phyloP scores from a whole-genome alignment of 2,329 filamentous ascomycete species.

The Calonectria naviculata region DNA sequence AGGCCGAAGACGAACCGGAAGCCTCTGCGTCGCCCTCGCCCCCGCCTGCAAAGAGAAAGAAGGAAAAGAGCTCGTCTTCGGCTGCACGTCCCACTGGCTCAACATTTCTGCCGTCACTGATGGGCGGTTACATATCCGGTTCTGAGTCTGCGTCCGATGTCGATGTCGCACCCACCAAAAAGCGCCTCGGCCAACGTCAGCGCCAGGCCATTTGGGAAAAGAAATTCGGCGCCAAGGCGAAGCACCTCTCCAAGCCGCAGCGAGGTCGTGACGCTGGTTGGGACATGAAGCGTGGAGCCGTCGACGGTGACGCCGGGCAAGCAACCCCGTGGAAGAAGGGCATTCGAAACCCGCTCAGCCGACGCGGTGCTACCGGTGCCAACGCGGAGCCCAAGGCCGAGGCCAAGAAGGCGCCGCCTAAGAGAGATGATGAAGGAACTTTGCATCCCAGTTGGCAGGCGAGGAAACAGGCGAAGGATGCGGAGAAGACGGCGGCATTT shows the following conservation, averaged over 20 bases:
- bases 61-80: slow-evolving; percentile 34
- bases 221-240: slow-evolving; percentile 79
- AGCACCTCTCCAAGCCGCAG: slow-evolving; percentile 62
- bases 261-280: slow-evolving; percentile 62
- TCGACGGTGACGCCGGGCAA: slow-evolving; percentile 52
- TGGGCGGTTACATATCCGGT: slow-evolving; percentile 83
- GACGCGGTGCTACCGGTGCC: slow-evolving; percentile 14
- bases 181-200: slow-evolving; percentile 84
- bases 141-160: slow-evolving; percentile 77
- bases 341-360: slow-evolving; percentile 50
- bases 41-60: slow-evolving; percentile 48
- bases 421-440: slow-evolving; percentile 61
- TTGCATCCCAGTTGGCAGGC: slow-evolving; percentile 76
- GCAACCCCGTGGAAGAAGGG: slow-evolving; percentile 66
- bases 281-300: slow-evolving; percentile 68
- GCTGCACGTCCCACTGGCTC: slow-evolving; percentile 51
- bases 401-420: slow-evolving; percentile 35
- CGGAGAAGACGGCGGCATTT: slow-evolving; percentile 63
- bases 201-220: slow-evolving; percentile 84
- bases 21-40: slow-evolving; percentile 46
- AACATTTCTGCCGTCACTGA: slow-evolving; percentile 79
- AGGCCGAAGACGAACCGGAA: slow-evolving; percentile 33
- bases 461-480: slow-evolving; percentile 70
- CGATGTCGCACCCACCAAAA: slow-evolving; percentile 70
- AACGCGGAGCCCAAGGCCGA: slow-evolving; percentile 16